These are phyloP conservation scores for Alternaria ventricosa DNA, from an alignment of 2,329 filamentous ascomycete species.

Conservation along the genomic window DNA sequence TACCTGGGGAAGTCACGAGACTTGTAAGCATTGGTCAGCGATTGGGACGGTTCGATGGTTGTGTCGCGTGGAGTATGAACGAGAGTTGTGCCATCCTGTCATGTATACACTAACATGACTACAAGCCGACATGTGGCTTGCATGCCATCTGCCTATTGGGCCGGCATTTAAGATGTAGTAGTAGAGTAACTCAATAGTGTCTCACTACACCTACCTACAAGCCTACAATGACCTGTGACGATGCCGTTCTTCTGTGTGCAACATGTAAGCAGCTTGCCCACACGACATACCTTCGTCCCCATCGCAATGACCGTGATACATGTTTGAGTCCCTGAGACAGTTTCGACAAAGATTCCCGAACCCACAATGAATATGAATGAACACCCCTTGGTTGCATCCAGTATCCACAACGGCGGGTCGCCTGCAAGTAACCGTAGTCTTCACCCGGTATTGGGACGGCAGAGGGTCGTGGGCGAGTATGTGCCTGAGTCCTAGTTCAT, in stretches of 20 bases:
- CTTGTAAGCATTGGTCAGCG: neutral
- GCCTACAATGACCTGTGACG: neutral
- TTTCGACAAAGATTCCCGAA: neutral
- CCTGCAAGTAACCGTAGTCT: neutral
- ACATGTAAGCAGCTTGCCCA: neutral
- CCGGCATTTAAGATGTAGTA: neutral
- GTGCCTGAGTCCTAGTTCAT: neutral
- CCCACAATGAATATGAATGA: neutral
- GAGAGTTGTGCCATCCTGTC: neutral
- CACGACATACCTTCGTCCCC: neutral
- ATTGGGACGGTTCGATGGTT: neutral
- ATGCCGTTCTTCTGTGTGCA: neutral
- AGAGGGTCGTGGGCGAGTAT: neutral
- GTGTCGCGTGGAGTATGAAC: neutral
- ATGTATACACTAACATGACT: neutral
- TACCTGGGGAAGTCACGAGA: neutral
- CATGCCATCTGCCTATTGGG: neutral
- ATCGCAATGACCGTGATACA: neutral
- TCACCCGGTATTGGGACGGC: neutral
- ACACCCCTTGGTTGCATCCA: neutral
- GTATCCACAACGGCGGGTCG: neutral
- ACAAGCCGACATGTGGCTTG: neutral
- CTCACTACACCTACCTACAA: neutral
- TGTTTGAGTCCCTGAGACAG: neutral
- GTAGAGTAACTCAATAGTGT: neutral